Evolutionary conservation across 192 early-diverging fungal species (phyloP), one percentile per base, ranked within the genome.

Genomic region (Cetraspora pellucida): DNA sequence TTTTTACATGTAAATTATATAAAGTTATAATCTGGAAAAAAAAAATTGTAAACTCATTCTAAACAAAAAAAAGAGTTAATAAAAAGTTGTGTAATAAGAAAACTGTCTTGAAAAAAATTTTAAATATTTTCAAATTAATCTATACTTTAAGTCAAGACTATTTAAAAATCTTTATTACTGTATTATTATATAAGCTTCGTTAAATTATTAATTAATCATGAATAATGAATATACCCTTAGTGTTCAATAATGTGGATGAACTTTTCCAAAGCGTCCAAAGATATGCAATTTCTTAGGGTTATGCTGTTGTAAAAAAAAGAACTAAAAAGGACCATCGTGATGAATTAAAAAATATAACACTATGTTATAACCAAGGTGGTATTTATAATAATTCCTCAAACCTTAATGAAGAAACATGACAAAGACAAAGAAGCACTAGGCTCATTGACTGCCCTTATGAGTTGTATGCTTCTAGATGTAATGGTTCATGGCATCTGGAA

Each of bases 321-420:
- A 64, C 27, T 30, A 9, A 8, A 28, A 64, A 64, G 9, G 61
- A 64, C 28, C 17, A 64, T 27, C 28, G 27, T 64, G 17, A 2
- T 64, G 28, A 64, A 64, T 64, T 64, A 37, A 64, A 64, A 64
- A 43, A 64, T 64, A 64, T 64, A 28, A 64, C 10, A 3, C 31
- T 64, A 44, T 28, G 30, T 63, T 63, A 63, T 63, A 14, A 63
- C 25, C 8, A 23, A 63, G 11, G 37, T 43, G 37, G 17, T 64
- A 43, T 31, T 31, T 64, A 64, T 31, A 64, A 30, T 17, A 43
- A 64, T 31, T 64, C 17, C 28, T 64, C 30, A 11, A 28, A 43
- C 30, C 31, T 64, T 44, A 64, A 21, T 44, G 17, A 64, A 64
- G 17, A 64, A 64, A 64, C 28, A 43, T 64, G 19, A 30, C 3